A percentile compares a stretch with the other conserved stretches of the same genome.
These are phyloP conservation scores for Xanthoceras sorbifolium DNA, from an alignment of 345 rosid species.

Conservation along the genomic window DNA sequence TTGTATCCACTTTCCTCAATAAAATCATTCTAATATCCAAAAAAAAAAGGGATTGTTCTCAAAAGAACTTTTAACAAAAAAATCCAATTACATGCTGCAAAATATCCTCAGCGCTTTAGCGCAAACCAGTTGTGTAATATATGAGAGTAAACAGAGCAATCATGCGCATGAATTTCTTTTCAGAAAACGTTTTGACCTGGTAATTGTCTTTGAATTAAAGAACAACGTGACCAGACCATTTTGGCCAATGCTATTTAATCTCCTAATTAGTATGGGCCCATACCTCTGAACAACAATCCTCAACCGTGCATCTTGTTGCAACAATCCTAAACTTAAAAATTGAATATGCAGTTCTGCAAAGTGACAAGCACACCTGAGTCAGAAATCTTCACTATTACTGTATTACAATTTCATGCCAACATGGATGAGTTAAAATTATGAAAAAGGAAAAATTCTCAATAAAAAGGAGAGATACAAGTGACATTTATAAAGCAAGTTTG, in stretches of 20 bases:
- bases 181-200: too few species aligned
- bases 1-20: too few species aligned
- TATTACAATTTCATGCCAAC: not conserved
- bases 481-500: not conserved
- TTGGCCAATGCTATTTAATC: not conserved
- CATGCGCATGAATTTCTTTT: too few species aligned
- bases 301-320: not conserved
- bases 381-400: not conserved
- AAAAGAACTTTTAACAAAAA: not conserved
- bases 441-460: not conserved
- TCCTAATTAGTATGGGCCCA: not conserved
- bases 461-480: not conserved
- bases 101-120: too few species aligned
- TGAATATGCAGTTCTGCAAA: not conserved
- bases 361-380: not conserved
- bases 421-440: not conserved
- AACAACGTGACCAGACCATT: too few species aligned
- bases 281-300: not conserved
- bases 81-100: not conserved
- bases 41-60: too few species aligned
- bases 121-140: too few species aligned
- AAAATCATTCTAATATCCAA: too few species aligned
- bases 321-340: not conserved
- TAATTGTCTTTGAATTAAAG: not conserved
- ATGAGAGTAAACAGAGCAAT: too few species aligned